Percentiles rank a stretch among this genome's conserved stretches.
Evolutionary conservation across 805 yeast species (phyloP).

Genomic region (Suhomyces sp.): DNA sequence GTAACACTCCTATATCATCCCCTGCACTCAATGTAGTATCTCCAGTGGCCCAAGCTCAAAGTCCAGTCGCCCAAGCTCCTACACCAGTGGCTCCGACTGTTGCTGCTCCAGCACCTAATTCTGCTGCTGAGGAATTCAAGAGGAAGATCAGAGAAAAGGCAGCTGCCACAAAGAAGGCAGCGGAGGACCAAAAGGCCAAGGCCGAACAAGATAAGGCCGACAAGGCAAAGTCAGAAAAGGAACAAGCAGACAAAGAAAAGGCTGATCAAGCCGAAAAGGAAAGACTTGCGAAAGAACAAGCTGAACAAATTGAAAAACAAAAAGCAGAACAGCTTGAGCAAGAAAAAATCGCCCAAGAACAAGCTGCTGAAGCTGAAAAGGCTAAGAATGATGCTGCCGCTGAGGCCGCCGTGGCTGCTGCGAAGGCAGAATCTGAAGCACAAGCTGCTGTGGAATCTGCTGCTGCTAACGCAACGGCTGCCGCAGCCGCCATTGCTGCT

Average conservation of each 20-base stretch:
- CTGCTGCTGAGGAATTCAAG: conserved; percentile 38
- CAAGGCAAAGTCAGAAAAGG: conserved; percentile 9
- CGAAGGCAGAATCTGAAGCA: conserved; percentile 8
- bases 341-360: conserved; percentile 6
- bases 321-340: conserved; percentile 6
- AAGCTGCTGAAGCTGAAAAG: conserved; percentile 8
- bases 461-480: conserved; percentile 2
- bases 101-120: conserved; percentile 7
- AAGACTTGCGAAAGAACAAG: conserved; percentile 9
- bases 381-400: conserved; percentile 6
- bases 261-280: conserved; percentile 10
- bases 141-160: conserved; percentile 32
- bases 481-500: conserved; percentile 6
- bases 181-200: conserved; percentile 10
- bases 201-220: conserved; percentile 12
- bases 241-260: conserved; percentile 9
- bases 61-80: conserved; percentile 11
- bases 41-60: conserved; percentile 10
- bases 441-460: conserved; percentile 10
- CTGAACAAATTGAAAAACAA: conserved; percentile 11
- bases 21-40: conserved; percentile 22
- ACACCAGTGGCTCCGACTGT: conserved; percentile 8
- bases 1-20: conserved; percentile 31
- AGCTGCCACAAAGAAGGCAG: conserved; percentile 12
- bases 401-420: conserved; percentile 6